phyloP scores from a whole-genome alignment of 192 early-diverging fungal genomes.

The Backusella circina region DNA sequence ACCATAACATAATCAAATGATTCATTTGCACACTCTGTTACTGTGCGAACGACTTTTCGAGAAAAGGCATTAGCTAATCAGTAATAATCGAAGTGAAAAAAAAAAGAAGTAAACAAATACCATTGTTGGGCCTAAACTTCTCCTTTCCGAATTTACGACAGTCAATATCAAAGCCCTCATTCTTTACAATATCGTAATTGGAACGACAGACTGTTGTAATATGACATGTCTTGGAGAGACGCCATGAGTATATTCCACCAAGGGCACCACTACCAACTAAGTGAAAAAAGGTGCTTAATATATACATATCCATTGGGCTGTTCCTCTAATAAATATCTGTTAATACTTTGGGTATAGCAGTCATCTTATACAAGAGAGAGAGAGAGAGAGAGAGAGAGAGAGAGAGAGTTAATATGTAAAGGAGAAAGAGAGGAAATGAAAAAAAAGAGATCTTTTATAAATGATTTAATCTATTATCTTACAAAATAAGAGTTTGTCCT shows the following conservation, averaged over 20 bases:
- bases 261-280: slow-evolving; percentile 67
- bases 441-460: too few relatives aligned
- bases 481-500: too few relatives aligned
- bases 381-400: too few relatives aligned
- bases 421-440: too few relatives aligned
- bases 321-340: too few relatives aligned
- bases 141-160: slow-evolving; percentile 53
- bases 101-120: slow-evolving; percentile 3
- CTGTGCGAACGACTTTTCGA: slow-evolving; percentile 34
- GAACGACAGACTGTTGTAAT: slow-evolving; percentile 67
- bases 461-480: too few relatives aligned
- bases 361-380: too few relatives aligned
- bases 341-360: too few relatives aligned
- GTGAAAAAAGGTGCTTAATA: too few relatives aligned
- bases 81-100: not conserved
- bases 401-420: too few relatives aligned
- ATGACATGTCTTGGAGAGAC: slow-evolving; percentile 49
- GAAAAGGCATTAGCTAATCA: not conserved
- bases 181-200: slow-evolving; percentile 53
- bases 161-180: slow-evolving; percentile 52
- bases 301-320: too few relatives aligned
- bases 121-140: slow-evolving; percentile 48
- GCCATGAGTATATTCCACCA: slow-evolving; percentile 62
- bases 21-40: slow-evolving; percentile 23
- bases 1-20: slow-evolving; percentile 58